Base-by-base conservation (phyloP, 2,329 filamentous ascomycete genomes). In the Ceratocystis cacaofunesta region DNA sequence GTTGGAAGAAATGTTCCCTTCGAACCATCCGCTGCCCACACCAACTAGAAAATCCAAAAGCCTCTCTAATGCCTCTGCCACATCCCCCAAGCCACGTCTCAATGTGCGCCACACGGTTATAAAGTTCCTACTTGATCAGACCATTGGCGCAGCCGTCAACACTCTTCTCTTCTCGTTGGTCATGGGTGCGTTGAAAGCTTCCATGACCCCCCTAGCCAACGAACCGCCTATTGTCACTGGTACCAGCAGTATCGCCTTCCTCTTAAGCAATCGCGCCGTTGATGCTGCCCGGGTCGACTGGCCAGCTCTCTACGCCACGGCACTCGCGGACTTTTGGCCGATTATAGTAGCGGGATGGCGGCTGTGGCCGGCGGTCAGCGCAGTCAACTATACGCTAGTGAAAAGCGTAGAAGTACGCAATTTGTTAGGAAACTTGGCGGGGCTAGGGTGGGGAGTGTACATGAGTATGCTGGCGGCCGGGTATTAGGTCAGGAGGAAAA, bases 401-500 rank as follows among this genome's bases (percentile, higher is more conserved):
- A 81, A 88, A 69, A 88, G 85, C n/a, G 82, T 90, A 2, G 82
- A 90, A 71, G 80, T 81, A 63, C 79, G 89, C 46, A 86, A 88
- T 62, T 75, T 92, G 43, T 81, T 91, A 68, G 87, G 85, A n/a
- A 84, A 85, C 69, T 73, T 87, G 62, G 87, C 87, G 19, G 88
- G 89, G 4, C 79, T 92, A 28, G 80, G 78, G 15, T 92, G 89
- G 89, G 85, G 86, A 0, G 78, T 91, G 52, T 92, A 89, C 73
- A 77, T 92, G 75, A 90, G 87, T 72, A 75, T 91, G 71, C 74
- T 84, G n/a, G 63, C 66, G 15, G 66, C 66, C 36, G 50, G 55
- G 22, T 28, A 50, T 17, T 22, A 43, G 17, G 30, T 19, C 1
- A 22, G 25, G 15, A 50, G 10, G 44, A n/a, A 50, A 22, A 50